Percentiles rank a stretch among this genome's conserved stretches.
Conservation (phyloP, 2,329 filamentous ascomycete genomes). For the Colletotrichum tabaci region DNA sequence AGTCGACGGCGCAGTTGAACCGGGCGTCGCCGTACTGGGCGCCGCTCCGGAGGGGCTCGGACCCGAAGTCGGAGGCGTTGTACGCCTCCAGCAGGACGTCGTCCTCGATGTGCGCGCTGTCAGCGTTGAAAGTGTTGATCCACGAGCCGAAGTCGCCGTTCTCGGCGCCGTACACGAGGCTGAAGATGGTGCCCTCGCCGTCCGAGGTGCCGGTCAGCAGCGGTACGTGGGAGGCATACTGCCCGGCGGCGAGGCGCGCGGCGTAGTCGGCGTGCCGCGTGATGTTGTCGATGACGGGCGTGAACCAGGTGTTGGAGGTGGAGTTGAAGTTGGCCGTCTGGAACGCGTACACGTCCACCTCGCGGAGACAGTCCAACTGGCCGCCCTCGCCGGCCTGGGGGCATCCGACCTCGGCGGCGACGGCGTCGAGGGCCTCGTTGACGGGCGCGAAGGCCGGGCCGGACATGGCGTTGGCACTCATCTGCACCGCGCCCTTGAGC, state of each 20-base stretch:
- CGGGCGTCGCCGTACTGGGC: constrained; percentile 61
- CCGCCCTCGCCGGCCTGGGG: constrained; percentile 47
- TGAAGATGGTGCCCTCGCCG: constrained; percentile 56
- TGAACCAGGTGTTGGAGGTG: constrained; percentile 59
- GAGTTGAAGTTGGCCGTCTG: constrained; percentile 52
- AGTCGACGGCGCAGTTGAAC: constrained; percentile 60
- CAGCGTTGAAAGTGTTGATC: constrained; percentile 56
- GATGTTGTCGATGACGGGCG: constrained; percentile 53
- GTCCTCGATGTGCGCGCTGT: constrained; percentile 55
- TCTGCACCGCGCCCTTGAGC: constrained; percentile 56
- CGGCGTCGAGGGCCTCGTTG: constrained; percentile 54
- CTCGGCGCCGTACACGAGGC: constrained; percentile 52
- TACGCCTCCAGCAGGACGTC: constrained; percentile 52
- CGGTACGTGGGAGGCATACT: constrained; percentile 53
- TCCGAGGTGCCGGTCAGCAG: constrained; percentile 54
- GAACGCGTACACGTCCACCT: constrained; percentile 49
- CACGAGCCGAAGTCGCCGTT: constrained; percentile 50
- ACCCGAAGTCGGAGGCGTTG: constrained; percentile 52
- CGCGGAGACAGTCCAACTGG: constrained; percentile 56
- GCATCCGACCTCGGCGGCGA: constrained; percentile 56
- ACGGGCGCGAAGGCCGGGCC: constrained; percentile 56
- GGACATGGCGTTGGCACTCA: constrained; percentile 59
- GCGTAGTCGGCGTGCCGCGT: constrained; percentile 53
- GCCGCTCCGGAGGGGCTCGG: constrained; percentile 58
- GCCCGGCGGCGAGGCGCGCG: constrained; percentile 45